These are phyloP conservation scores for Fusarium nurragi DNA, from an alignment of 2,329 filamentous ascomycete species.

Conservation along the genomic window DNA sequence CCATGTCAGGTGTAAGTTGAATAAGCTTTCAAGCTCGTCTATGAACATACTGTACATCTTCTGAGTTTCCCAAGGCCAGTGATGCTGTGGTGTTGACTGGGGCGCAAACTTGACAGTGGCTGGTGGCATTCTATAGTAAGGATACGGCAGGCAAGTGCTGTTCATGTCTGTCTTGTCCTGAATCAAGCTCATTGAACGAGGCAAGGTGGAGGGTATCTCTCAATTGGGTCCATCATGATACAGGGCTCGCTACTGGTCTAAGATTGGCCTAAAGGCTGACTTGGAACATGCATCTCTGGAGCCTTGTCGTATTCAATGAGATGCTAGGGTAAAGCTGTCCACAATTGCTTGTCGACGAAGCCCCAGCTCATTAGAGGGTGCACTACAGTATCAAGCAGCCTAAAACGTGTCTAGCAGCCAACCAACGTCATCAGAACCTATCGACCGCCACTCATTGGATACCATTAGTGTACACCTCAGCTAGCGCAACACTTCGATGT, in stretches of 20 bases:
- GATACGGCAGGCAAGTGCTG: conserved; percentile 8
- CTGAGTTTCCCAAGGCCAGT: background rate
- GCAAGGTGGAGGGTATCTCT: background rate
- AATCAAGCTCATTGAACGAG: background rate
- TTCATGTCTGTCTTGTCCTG: background rate
- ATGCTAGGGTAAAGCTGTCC: conserved; percentile 1
- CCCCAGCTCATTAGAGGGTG: conserved; percentile 3
- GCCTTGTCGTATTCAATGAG: background rate
- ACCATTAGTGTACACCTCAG: conserved; percentile 3
- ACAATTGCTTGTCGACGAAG: conserved; percentile 8
- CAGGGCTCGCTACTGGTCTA: background rate
- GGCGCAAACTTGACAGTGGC: background rate
- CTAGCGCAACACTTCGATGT: conserved; percentile 13
- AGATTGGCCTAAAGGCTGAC: background rate
- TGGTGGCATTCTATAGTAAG: conserved; percentile 14
- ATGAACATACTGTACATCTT: background rate
- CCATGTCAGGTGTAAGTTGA: background rate
- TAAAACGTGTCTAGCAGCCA: conserved; percentile 1
- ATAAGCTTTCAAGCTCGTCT: background rate
- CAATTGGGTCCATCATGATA: background rate
- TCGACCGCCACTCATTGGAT: conserved; percentile 11
- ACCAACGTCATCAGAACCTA: conserved; percentile 20
- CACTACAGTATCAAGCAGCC: background rate
- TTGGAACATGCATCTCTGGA: background rate
- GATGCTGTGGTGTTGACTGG: background rate